phyloP scores from a whole-genome alignment of 257 asterid species.

The Gentiana macrophylla region DNA sequence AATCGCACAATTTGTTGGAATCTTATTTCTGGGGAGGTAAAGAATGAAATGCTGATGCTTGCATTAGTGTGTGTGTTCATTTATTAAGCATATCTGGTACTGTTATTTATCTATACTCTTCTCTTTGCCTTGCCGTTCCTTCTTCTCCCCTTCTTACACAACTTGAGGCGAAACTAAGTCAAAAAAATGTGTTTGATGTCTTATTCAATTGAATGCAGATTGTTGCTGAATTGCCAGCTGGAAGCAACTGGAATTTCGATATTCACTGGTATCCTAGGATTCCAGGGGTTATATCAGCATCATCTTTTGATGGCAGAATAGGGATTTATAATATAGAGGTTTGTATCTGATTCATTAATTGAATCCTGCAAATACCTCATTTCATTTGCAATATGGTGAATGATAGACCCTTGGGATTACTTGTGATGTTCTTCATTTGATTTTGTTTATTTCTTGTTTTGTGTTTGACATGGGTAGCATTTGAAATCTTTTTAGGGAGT shows the following conservation, averaged over 20 bases:
- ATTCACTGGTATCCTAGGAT: constrained; percentile 90
- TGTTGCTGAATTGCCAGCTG: constrained; percentile 92
- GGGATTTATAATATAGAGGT: constrained; percentile 96
- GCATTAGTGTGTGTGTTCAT: background rate
- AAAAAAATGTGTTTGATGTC: background rate
- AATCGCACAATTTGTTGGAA: constrained; percentile 99
- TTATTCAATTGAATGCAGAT: constrained; percentile 37
- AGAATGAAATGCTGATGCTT: constrained; percentile 9
- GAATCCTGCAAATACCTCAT: too few species aligned
- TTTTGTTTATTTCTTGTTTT: too few species aligned
- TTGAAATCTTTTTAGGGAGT: too few species aligned
- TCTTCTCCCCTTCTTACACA: background rate
- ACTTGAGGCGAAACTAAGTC: background rate
- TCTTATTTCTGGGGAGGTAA: constrained; percentile 74
- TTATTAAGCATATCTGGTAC: background rate
- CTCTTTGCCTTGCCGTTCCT: background rate
- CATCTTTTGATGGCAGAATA: constrained; percentile 95
- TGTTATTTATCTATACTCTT: background rate
- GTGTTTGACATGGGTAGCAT: too few species aligned
- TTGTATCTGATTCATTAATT: constrained; percentile 4
- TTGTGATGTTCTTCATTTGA: too few species aligned
- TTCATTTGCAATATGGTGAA: too few species aligned
- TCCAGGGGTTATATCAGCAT: constrained; percentile 94
- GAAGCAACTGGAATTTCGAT: constrained; percentile 96
- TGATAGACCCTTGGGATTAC: too few species aligned